Base-by-base conservation (phyloP, 495 filamentous ascomycete species). In the Aspergillus olivimuriae region DNA sequence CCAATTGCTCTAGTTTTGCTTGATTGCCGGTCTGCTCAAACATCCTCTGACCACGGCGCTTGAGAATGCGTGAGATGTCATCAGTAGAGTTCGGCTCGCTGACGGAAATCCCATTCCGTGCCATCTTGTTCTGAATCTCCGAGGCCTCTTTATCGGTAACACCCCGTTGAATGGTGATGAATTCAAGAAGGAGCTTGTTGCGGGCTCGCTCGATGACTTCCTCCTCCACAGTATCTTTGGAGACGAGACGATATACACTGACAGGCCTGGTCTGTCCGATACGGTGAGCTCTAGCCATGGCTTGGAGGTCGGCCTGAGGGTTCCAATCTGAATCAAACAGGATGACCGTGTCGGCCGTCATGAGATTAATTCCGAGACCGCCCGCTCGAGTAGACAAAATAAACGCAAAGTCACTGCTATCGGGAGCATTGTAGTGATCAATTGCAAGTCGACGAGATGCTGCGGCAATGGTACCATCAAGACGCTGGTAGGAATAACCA, bases 251-350 rank as follows among this genome's bases (percentile, higher is more conserved):
- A 56, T 96, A 99, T 22, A 99, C 86, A 51, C 81, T 96, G 44
- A 99, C 92, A 28, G 94, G 89, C 42, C 80, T 88, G 56, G 89
- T 94, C 64, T 99, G 92, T 1, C 92, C 92, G 43, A 99, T 99
- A 53, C 92, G 84, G 64, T 99, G 94, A 36, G 94, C 94, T 52
- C 92, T 82, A 34, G 92, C 91, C 92, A 99, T 99, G 15, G 92
- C 92, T 53, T 99, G 92, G 41, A 99, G 69, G 73, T 99, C 92
- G 0, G 92, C 92, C 60, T 99, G 92, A 11, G 92, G 92, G 47
- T 99, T 99, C 94, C 94, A 99, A 57, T 99, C 92, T 0, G 94
- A 97, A 59, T 99, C 92, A 53, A 97, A 97, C 31, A 99, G 77
- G 50, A 99, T 86, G 45, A 99, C 94, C 0, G 94, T 97, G 58